These are phyloP conservation scores for Zasmidium cellare DNA, from an alignment of 2,329 filamentous ascomycete genomes.

Conservation along the genomic window DNA sequence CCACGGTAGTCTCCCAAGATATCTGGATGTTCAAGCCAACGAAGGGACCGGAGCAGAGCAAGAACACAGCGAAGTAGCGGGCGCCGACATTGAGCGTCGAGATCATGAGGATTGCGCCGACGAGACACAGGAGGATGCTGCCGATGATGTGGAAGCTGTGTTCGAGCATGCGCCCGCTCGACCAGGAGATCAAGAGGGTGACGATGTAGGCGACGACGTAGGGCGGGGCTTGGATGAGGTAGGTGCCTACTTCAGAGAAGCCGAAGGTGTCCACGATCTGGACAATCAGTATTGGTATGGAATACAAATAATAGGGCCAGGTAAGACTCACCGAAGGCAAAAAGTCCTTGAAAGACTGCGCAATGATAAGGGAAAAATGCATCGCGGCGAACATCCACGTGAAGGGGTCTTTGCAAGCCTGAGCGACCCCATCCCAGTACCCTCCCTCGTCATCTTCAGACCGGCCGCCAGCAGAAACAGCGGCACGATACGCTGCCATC, in stretches of 20 bases:
- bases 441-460: slow-evolving; percentile 42
- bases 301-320: too few relatives aligned
- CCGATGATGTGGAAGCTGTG: slow-evolving; percentile 10
- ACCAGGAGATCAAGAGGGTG: slow-evolving; percentile 4
- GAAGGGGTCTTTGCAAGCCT: slow-evolving; percentile 16
- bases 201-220: slow-evolving; percentile 9
- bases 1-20: slow-evolving; percentile 11
- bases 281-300: too few relatives aligned
- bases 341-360: slow-evolving; percentile 20
- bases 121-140: slow-evolving; percentile 5
- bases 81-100: slow-evolving; percentile 11
- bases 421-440: slow-evolving; percentile 16
- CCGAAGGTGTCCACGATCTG: slow-evolving; percentile 10
- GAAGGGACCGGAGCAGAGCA: slow-evolving; percentile 9
- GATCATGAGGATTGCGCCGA: slow-evolving; percentile 10
- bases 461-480: slow-evolving; percentile 48
- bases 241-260: slow-evolving; percentile 8
- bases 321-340: slow-evolving; percentile 10
- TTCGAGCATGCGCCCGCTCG: slow-evolving; percentile 6
- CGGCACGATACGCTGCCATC: slow-evolving; percentile 9
- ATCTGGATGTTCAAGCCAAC: slow-evolving; percentile 12
- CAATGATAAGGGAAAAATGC: slow-evolving; percentile 37
- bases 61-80: slow-evolving; percentile 10
- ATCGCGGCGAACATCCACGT: slow-evolving; percentile 36
- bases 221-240: slow-evolving; percentile 10